Base-by-base conservation (phyloP, 2,329 filamentous ascomycete species). In the Penicillium brasilianum region DNA sequence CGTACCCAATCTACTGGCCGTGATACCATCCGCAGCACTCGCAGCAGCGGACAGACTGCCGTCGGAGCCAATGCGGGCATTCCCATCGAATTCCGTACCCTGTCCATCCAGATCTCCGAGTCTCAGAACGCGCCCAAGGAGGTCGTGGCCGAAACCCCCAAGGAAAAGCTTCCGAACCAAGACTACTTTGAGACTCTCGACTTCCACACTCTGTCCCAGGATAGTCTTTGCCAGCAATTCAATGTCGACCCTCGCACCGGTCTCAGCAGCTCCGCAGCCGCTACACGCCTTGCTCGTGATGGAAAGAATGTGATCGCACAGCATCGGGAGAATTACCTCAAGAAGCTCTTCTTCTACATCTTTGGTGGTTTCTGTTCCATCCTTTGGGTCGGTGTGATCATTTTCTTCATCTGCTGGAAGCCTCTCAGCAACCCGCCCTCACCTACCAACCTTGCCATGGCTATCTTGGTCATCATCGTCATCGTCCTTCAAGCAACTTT, bases 311-410 rank as follows among this genome's bases (percentile, higher is more conserved):
- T 84, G 14, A 88, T 89, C 16, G 86, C 88, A 18, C 84, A 86
- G 4, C 88, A 89, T 7, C 84, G 87, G 6, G 89, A 88, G 16
- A 86, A 85, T 64, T 83, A 84, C 54, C 69, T 87, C 28, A 80
- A 81, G 39, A 87, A 86, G 65, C 82, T 88, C 2, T 77, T 89
- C 39, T 84, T 84, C 16, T 93, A 93, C 76, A 86, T 93, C 70
- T 93, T 92, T 77, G 89, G 89, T 66, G 90, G 90, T 2, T 94
- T 93, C 66, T 90, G 91, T n/a, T 84, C 87, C 1, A 85, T 94
- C 46, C 82, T 93, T 3, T 84, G 93, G 54, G 73, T 88, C 3
- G 90, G 89, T 25, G 82, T 86, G 7, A 83, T 93, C 48, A 83
- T 94, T 9, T 90, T 93, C 65, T 92, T 93, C 71, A 78, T 93